Base-by-base conservation (phyloP, 2,329 filamentous ascomycete species). In the Monosporascus sp. region DNA sequence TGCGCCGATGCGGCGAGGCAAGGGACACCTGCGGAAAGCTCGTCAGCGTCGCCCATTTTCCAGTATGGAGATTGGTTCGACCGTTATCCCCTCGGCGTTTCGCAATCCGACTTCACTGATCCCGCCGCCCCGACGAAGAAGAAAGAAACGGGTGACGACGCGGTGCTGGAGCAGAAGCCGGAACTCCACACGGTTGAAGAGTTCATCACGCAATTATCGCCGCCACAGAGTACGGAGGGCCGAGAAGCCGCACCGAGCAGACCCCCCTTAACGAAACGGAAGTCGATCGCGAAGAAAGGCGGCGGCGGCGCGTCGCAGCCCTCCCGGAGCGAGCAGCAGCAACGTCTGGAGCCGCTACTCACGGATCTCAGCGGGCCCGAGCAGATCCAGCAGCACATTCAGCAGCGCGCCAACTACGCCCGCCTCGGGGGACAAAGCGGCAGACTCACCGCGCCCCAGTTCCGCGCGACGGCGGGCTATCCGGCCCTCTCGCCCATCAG, bases 61-160 rank as follows among this genome's bases (percentile, higher is more conserved):
- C 93, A 97, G 65, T 97, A 97, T 63, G 91, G 92, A 50, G 94
- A 97, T 71, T 97, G 94, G 94, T 97, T 97, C 65, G 89, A 94
- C 66, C 84, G 89, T 59, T 97, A 97, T 67, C 94, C 94, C 0
- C 89, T 96, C 63, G 94, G 94, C 2, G 89, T 97, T 17, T 90
- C 89, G 3, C 85, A 89, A 55, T 80, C 85, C 1, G 91, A 96
- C 64, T 94, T 90, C 70, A 85, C 91, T 63, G 90, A 94, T 60
- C 87, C 89, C 1, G 84, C 82, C 28, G 73, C 78, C 31, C 73
- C 78, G 4, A 77, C 81, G 41, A 78, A 82, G 63, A 85, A 86
- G 67, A 89, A 87, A 61, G 89, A 95, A 64, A 86, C 82, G 41
- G 87, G 88, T 8, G 87, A 89, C n/a, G 91, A 97, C 66, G 91